Conservation (phyloP, 768 basidiomycete species). For the Leccinum longicurvipes region DNA sequence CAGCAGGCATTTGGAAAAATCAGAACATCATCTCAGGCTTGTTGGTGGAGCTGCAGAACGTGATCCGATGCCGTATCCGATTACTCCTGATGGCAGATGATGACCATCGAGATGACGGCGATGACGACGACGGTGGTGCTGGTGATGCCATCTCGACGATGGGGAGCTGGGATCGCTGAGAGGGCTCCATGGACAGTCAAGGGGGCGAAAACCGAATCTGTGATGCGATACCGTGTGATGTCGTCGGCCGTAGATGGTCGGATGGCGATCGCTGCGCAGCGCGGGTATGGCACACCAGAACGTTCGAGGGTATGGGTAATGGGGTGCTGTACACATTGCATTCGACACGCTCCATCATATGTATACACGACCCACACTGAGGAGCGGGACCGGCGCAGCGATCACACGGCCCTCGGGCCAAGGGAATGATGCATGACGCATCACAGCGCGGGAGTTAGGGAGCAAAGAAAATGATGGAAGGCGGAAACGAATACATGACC, state of each 20-base stretch:
- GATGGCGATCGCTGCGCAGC: neutral
- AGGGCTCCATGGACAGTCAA: neutral
- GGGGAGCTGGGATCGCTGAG: neutral
- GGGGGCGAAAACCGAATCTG: neutral
- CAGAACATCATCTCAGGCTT: neutral
- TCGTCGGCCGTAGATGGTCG: neutral
- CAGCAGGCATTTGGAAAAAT: neutral
- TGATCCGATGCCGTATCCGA: neutral
- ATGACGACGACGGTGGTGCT: neutral
- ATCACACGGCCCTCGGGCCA: neutral
- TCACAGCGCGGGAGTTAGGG: neutral
- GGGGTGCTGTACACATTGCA: neutral
- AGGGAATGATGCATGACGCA: neutral
- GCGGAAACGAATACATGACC: neutral
- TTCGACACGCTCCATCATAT: neutral
- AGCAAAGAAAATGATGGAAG: neutral
- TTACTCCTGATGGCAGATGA: neutral
- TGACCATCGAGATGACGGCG: neutral
- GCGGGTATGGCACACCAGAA: neutral
- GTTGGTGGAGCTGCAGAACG: neutral
- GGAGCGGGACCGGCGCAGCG: neutral
- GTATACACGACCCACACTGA: neutral
- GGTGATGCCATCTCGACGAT: neutral
- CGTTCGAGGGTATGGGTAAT: neutral
- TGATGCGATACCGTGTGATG: neutral